Conservation (phyloP, 352 stramenopile genomes). For the Lagenidium sp. region DNA sequence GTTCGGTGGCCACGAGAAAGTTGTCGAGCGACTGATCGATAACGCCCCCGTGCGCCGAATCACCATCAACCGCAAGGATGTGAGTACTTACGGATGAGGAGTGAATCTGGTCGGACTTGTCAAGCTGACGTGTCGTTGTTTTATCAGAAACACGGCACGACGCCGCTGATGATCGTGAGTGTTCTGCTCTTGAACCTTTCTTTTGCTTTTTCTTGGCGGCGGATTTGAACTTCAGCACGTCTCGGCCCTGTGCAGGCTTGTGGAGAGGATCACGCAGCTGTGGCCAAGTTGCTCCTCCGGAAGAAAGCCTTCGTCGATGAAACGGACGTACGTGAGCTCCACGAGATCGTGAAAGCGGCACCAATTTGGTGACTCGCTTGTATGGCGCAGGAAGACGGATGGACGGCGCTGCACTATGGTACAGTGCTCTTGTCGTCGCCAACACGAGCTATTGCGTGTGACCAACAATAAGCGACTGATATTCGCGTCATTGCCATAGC, state of each 20-base stretch:
- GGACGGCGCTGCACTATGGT: slow-evolving; percentile 77
- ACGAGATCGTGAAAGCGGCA: too few species aligned
- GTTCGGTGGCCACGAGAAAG: slow-evolving; percentile 59
- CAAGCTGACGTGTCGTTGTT: not conserved
- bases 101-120: not conserved
- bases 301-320: slow-evolving; percentile 76
- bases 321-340: slow-evolving; percentile 50
- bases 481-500: too few species aligned
- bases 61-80: slow-evolving; percentile 76
- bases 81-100: slow-evolving; percentile 9
- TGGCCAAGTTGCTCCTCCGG: slow-evolving; percentile 50
- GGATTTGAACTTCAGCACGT: too few species aligned
- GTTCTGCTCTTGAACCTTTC: too few species aligned
- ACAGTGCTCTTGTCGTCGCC: not conserved
- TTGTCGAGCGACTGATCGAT: slow-evolving; percentile 43
- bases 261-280: slow-evolving; percentile 49
- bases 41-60: slow-evolving; percentile 65
- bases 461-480: too few species aligned
- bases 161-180: slow-evolving; percentile 62
- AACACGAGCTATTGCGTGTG: too few species aligned
- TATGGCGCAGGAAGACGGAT: slow-evolving; percentile 57
- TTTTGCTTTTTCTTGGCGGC: too few species aligned
- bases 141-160: slow-evolving; percentile 63
- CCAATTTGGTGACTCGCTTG: too few species aligned
- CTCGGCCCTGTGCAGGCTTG: too few species aligned